Conservation (phyloP, 2,329 filamentous ascomycete species). For the Colletotrichum sp. region DNA sequence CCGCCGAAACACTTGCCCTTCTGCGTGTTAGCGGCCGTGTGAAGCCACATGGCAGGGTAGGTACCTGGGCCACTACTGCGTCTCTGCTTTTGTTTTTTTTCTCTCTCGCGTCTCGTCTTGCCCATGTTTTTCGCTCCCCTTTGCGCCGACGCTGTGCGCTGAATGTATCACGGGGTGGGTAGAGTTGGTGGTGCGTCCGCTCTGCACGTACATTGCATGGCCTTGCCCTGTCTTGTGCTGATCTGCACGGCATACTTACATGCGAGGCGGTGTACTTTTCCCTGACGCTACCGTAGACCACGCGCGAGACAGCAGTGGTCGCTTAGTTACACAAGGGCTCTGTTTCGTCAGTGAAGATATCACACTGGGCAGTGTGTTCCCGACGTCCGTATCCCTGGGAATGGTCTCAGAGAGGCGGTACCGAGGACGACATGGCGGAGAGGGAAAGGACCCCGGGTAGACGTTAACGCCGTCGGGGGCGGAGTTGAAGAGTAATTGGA, state of each 20-base stretch:
- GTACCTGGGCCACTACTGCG: background rate
- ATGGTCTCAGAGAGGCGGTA: background rate
- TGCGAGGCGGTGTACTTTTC: background rate
- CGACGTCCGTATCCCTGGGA: background rate
- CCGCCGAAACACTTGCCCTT: conserved; percentile 16
- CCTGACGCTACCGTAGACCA: background rate
- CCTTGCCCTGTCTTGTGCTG: background rate
- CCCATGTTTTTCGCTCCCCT: background rate
- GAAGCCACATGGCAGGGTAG: conserved; percentile 4
- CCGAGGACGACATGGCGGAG: background rate
- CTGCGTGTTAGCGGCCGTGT: conserved; percentile 11
- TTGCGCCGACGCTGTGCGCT: background rate
- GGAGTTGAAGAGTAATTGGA: background rate
- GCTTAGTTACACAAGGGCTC: background rate
- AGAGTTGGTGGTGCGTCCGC: background rate
- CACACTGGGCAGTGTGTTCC: background rate
- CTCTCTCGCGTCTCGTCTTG: background rate
- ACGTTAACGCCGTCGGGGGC: background rate
- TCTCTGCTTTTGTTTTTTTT: background rate
- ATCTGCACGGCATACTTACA: background rate
- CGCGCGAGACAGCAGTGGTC: background rate
- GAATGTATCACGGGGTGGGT: background rate
- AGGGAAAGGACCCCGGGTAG: background rate
- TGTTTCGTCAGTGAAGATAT: background rate
- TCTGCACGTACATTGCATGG: background rate